Base-by-base conservation (phyloP, 176 grass and related monocot species). In the Avena sativa region DNA sequence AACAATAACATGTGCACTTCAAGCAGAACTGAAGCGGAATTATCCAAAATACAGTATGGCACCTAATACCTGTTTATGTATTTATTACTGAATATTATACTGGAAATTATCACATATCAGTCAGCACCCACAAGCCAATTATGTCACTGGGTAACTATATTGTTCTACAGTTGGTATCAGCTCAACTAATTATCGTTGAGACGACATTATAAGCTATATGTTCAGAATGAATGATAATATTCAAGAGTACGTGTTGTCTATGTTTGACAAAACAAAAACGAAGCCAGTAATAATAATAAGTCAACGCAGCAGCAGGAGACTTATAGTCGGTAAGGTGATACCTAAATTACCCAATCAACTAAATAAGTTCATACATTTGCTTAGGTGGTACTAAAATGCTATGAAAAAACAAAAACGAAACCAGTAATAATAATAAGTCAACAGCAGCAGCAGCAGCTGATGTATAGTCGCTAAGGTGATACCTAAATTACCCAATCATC, bases 91-190 rank as follows among this genome's bases (percentile, higher is more conserved):
- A 74, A 15, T 40, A 62, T 74, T 32, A 1, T 32, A 73, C 25
- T 48, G 11, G 5, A 51, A 59, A 64, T 48, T n/a, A 84, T 62
- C 25, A 75, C 16, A 84, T 51, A 65, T 6, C 25, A 71, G 61
- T 76, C 8, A 38, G 83, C 11, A 50, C 17, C 13, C 23, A 23
- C 23, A 72, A 48, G 38, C 69, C 15, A 84, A 84, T 84, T 59
- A 84, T 30, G 69, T 30, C 14, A 23, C 71, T 12, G 49, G 16
- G 44, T 46, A 75, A 84, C 6, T 34, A 62, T 25, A 76, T 63
- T 51, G 21, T 63, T 17, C 12, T 52, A 76, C 7, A 17, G 4
- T 23, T 38, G 17, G 58, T 76, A 79, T 8, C 4, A 23, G 10
- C 3, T 19, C 17, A 32, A 30, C 12, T 21, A 46, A 66, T 15